Conservation (phyloP, 768 basidiomycete species). For the Tricholoma bakamatsutake region DNA sequence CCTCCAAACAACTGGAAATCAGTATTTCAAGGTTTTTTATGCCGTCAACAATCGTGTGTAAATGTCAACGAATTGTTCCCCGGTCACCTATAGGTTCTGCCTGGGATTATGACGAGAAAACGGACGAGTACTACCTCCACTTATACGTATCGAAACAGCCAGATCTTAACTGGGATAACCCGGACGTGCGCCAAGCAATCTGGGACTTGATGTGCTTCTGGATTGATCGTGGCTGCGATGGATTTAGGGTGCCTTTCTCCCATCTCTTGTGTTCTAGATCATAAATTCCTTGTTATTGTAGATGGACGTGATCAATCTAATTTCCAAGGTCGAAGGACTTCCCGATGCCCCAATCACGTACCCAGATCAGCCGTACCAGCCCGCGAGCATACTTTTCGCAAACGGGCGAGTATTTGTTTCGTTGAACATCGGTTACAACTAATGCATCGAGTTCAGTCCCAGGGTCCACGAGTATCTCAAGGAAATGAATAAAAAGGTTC, state of each 20-base stretch:
- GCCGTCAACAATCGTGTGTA: not conserved
- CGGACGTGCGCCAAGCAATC: slow-evolving; percentile 49
- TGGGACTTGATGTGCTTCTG: slow-evolving; percentile 68
- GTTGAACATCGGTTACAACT: not conserved
- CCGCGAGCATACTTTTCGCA: slow-evolving; percentile 44
- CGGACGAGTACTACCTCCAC: slow-evolving; percentile 71
- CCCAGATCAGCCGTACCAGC: slow-evolving; percentile 46
- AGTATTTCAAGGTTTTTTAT: slow-evolving; percentile 49
- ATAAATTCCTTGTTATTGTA: slow-evolving; percentile 13
- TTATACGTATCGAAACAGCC: slow-evolving; percentile 63
- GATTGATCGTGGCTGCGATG: slow-evolving; percentile 70
- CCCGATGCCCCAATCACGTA: slow-evolving; percentile 61
- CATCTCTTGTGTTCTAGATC: not conserved
- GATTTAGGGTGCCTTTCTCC: slow-evolving; percentile 52
- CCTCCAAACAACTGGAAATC: slow-evolving; percentile 77
- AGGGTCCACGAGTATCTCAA: slow-evolving; percentile 60
- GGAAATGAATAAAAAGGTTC: slow-evolving; percentile 59
- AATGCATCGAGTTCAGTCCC: slow-evolving; percentile 35
- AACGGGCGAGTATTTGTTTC: slow-evolving; percentile 43
- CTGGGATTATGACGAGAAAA: slow-evolving; percentile 64
- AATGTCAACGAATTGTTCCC: not conserved
- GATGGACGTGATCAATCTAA: slow-evolving; percentile 71
- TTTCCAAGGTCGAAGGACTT: slow-evolving; percentile 56
- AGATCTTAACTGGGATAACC: slow-evolving; percentile 75
- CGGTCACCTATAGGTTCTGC: slow-evolving; percentile 43